Percentiles rank a stretch among this genome's conserved stretches.
Conservation (phyloP, 2,329 filamentous ascomycete genomes). For the Fusarium sp. region DNA sequence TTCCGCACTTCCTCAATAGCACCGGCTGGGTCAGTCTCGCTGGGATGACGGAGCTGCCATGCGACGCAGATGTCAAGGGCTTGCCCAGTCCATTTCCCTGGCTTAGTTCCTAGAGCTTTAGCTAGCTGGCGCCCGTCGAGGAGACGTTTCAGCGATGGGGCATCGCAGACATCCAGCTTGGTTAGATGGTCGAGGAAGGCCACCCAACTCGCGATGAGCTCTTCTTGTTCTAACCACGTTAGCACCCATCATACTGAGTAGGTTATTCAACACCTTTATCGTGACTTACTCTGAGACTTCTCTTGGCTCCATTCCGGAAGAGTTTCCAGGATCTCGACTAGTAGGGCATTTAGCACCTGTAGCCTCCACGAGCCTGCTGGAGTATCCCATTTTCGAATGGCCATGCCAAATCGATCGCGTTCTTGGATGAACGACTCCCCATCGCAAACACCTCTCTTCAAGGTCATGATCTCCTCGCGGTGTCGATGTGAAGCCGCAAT, state of each 20-base stretch:
- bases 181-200: slow-evolving; percentile 66
- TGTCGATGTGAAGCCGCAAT: slow-evolving; percentile 74
- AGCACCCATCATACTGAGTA: background rate
- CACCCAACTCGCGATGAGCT: slow-evolving; percentile 64
- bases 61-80: slow-evolving; percentile 84
- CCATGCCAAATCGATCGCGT: slow-evolving; percentile 78
- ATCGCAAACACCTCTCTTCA: slow-evolving; percentile 67
- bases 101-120: slow-evolving; percentile 74
- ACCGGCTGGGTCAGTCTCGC: slow-evolving; percentile 66
- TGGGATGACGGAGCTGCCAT: slow-evolving; percentile 89
- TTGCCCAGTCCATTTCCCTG: slow-evolving; percentile 85
- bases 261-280: slow-evolving; percentile 34
- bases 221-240: slow-evolving; percentile 53
- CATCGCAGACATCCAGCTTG: slow-evolving; percentile 67
- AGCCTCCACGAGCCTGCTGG: slow-evolving; percentile 74
- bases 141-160: slow-evolving; percentile 68
- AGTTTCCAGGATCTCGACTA: slow-evolving; percentile 69
- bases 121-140: slow-evolving; percentile 82
- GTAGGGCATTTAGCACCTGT: slow-evolving; percentile 75
- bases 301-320: slow-evolving; percentile 48
- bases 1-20: slow-evolving; percentile 70
- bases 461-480: slow-evolving; percentile 68
- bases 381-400: slow-evolving; percentile 77
- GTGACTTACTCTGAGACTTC: slow-evolving; percentile 53
- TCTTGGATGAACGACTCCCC: slow-evolving; percentile 59